These are phyloP conservation scores for Cyberlindnera amylophila DNA, from an alignment of 805 yeast genomes.

Conservation along the genomic window DNA sequence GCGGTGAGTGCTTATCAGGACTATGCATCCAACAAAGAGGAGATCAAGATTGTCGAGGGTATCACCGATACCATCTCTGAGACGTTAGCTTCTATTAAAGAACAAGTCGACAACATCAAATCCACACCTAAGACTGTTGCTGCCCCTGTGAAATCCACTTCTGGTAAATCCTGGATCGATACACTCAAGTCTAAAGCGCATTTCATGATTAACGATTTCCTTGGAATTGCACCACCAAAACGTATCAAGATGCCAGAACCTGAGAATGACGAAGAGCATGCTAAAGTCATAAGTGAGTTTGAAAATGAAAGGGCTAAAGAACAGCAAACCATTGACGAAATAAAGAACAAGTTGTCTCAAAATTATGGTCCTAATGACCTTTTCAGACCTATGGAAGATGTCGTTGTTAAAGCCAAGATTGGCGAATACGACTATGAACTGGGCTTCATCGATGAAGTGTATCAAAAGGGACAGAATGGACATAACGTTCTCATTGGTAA, in stretches of 20 bases:
- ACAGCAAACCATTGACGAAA: conserved; percentile 1
- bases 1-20: conserved; percentile 53
- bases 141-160: conserved; percentile 1
- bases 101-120: not conserved
- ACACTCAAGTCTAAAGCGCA: conserved; percentile 12
- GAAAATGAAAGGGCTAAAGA: conserved; percentile 4
- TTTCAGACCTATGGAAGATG: conserved; percentile 51
- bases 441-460: conserved; percentile 52
- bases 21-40: conserved; percentile 27
- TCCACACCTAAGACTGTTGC: not conserved
- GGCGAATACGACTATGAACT: conserved; percentile 72
- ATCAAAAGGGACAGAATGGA: conserved; percentile 49
- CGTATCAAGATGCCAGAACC: conserved; percentile 3
- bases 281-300: conserved; percentile 10
- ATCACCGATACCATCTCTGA: not conserved
- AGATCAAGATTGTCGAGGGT: not conserved
- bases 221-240: conserved; percentile 20
- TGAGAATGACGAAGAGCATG: conserved; percentile 19
- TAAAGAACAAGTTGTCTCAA: conserved; percentile 16
- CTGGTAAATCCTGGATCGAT: conserved; percentile 7
- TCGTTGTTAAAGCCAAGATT: conserved; percentile 44
- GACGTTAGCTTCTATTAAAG: conserved; percentile 2
- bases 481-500: conserved; percentile 50
- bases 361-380: conserved; percentile 63
- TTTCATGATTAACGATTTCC: conserved; percentile 19